Evolutionary conservation across 371 early-diverging fungal species (phyloP).

Genomic region (Syncephalastrum monosporum): DNA sequence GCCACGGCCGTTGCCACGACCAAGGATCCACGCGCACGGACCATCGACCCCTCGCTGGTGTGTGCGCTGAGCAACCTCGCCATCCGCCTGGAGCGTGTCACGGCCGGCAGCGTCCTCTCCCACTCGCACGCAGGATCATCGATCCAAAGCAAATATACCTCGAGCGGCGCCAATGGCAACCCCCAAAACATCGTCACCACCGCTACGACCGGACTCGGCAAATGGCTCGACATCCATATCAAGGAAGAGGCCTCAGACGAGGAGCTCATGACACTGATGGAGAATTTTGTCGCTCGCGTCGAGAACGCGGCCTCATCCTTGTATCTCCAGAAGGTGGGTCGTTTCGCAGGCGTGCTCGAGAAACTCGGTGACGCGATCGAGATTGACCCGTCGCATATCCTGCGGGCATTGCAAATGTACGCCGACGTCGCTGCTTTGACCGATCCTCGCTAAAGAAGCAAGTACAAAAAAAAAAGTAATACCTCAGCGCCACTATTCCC

Average conservation of each 20-base stretch:
- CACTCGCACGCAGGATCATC: conserved; percentile 22
- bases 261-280: conserved; percentile 46
- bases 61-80: conserved; percentile 38
- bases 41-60: conserved; percentile 36
- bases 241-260: conserved; percentile 43
- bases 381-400: conserved; percentile 57
- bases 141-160: conserved; percentile 19
- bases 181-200: conserved; percentile 18
- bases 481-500: conserved; percentile 2
- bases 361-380: conserved; percentile 56
- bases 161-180: conserved; percentile 5
- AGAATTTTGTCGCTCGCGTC: conserved; percentile 50
- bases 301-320: conserved; percentile 64
- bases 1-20: conserved; percentile 7
- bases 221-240: conserved; percentile 17
- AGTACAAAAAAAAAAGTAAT: conserved; percentile 2
- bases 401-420: conserved; percentile 66
- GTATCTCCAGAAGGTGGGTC: conserved; percentile 57
- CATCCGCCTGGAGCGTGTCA: conserved; percentile 43
- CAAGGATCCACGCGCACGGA: conserved; percentile 6
- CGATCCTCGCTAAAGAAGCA: conserved; percentile 1
- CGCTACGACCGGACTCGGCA: conserved; percentile 24
- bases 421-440: conserved; percentile 37
- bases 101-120: conserved; percentile 30
- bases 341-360: conserved; percentile 56